A percentile compares a stretch with the other conserved stretches of the same genome.
phyloP scores from a whole-genome alignment of 257 asterid genomes.

The Coffea canephora region DNA sequence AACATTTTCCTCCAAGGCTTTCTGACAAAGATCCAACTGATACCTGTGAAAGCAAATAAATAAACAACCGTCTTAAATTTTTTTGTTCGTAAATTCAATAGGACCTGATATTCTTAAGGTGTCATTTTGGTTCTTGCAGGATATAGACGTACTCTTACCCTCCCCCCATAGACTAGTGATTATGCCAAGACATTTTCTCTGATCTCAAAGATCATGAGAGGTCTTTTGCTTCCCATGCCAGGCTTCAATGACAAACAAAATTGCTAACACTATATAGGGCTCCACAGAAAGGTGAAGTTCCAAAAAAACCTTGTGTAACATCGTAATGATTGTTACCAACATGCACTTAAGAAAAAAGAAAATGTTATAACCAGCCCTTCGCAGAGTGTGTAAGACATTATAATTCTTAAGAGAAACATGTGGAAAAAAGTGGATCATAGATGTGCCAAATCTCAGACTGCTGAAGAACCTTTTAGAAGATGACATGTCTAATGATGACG shows the following conservation, averaged over 20 bases:
- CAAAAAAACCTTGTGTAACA: not conserved
- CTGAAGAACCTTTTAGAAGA: not conserved
- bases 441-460: constrained; percentile 2
- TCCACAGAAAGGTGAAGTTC: not conserved
- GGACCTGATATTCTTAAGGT: not conserved
- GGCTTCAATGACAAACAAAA: not conserved
- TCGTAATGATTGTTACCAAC: not conserved
- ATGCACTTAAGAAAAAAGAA: not conserved
- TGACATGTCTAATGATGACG: not conserved
- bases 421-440: not conserved
- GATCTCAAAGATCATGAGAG: not conserved
- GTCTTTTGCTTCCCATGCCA: not conserved
- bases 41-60: constrained; percentile 45
- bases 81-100: not conserved
- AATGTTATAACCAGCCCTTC: not conserved
- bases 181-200: not conserved
- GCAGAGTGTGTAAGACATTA: no score
- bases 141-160: not conserved
- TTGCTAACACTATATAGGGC: not conserved
- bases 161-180: not conserved
- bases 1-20: constrained; percentile 81
- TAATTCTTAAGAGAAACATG: no score
- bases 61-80: not conserved
- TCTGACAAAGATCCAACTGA: constrained; percentile 83
- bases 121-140: not conserved